A percentile compares a stretch with the other conserved stretches of the same genome.
These are phyloP conservation scores for Aristolochia contorta DNA, from an alignment of 164 flowering plant genomes.

Conservation along the genomic window DNA sequence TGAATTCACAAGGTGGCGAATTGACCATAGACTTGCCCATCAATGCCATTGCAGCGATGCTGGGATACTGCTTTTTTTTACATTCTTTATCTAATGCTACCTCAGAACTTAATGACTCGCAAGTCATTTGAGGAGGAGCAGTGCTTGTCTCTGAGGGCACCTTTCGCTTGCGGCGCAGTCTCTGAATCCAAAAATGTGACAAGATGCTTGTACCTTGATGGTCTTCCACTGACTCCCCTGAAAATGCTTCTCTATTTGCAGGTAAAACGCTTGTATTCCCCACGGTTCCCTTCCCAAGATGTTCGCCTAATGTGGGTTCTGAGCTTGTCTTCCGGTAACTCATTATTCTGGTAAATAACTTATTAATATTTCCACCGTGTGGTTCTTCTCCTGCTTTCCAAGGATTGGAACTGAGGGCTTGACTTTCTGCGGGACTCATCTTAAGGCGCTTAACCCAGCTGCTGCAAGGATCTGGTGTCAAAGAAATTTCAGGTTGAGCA, in stretches of 20 bases:
- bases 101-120: slow-evolving; percentile 38
- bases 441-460: slow-evolving; percentile 82
- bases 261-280: slow-evolving; percentile 10
- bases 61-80: slow-evolving; percentile 56
- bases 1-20: slow-evolving; percentile 43
- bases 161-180: slow-evolving; percentile 40
- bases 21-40: slow-evolving; percentile 78
- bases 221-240: slow-evolving; percentile 16
- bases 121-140: slow-evolving; percentile 15
- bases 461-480: slow-evolving; percentile 27
- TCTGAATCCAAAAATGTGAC: slow-evolving; percentile 65
- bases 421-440: slow-evolving; percentile 27
- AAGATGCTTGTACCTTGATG: slow-evolving; percentile 14
- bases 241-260: slow-evolving; percentile 15
- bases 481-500: slow-evolving; percentile 4
- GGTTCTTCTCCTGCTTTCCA: slow-evolving; percentile 28
- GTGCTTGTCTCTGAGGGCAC: slow-evolving; percentile 11
- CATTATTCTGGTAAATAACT: slow-evolving; percentile 23
- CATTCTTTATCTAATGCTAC: slow-evolving; percentile 19
- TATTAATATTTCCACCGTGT: slow-evolving; percentile 27
- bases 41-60: slow-evolving; percentile 85
- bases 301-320: slow-evolving; percentile 13
- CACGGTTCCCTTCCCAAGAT: slow-evolving; percentile 16
- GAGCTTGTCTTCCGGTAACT: slow-evolving; percentile 20
- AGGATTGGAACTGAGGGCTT: slow-evolving; percentile 36